Conservation (phyloP, 768 basidiomycete genomes). For the Auricularia cornea region DNA sequence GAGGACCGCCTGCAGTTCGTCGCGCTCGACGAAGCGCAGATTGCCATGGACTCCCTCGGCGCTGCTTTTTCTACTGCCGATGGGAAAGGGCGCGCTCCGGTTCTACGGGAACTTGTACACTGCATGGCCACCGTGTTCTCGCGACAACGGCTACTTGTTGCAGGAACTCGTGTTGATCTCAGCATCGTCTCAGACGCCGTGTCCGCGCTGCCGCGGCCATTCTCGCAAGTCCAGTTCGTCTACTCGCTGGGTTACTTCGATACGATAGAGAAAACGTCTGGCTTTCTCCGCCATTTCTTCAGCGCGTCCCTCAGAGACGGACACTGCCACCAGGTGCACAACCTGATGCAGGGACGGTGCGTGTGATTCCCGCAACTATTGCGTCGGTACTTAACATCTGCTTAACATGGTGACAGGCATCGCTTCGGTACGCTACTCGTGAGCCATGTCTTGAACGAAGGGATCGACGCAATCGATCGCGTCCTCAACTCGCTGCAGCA, state of each 20-base stretch:
- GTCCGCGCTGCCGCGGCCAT: background rate
- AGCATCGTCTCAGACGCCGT: background rate
- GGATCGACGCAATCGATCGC: no score
- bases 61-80: background rate
- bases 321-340: background rate
- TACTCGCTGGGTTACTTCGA: background rate
- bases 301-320: background rate
- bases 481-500: no score
- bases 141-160: background rate
- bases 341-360: background rate
- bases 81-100: background rate
- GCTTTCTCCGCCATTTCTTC: background rate
- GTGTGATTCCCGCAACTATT: background rate
- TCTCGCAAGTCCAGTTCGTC: background rate
- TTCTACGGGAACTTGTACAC: background rate
- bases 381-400: no score
- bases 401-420: no score
- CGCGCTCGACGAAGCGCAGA: background rate
- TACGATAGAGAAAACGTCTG: background rate
- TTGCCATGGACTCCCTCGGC: background rate
- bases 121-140: background rate
- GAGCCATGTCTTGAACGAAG: no score
- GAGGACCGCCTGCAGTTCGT: background rate
- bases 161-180: background rate
- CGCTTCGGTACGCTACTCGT: no score